A percentile compares a stretch with the other conserved stretches of the same genome.
These are phyloP conservation scores for Boletus barrowsii DNA, from an alignment of 768 basidiomycete genomes.

Conservation along the genomic window DNA sequence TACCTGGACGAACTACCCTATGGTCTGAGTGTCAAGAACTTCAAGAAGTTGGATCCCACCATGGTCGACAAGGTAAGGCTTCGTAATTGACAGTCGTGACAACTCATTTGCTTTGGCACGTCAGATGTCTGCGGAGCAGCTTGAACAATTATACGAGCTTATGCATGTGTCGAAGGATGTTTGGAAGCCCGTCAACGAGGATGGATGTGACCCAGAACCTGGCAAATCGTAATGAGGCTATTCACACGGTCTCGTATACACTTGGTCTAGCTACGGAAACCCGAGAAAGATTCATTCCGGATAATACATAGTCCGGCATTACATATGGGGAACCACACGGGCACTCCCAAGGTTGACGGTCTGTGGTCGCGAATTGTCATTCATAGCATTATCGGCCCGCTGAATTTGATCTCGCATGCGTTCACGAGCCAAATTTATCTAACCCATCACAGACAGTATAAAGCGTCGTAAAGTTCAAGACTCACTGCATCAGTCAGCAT, in stretches of 20 bases:
- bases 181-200: conserved; percentile 58
- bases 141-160: conserved; percentile 91
- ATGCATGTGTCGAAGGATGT: conserved; percentile 89
- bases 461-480: background rate
- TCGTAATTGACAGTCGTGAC: background rate
- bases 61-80: conserved; percentile 68
- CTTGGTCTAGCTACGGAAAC: conserved; percentile 3
- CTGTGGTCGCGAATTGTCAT: conserved; percentile 1
- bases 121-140: conserved; percentile 87
- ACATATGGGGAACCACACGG: background rate
- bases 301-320: conserved; percentile 8
- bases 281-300: background rate
- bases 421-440: conserved; percentile 3
- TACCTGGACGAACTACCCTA: conserved; percentile 76
- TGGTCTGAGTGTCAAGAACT: conserved; percentile 39
- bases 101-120: background rate
- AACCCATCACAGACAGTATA: conserved; percentile 13
- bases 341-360: conserved; percentile 1
- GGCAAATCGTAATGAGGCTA: conserved; percentile 10
- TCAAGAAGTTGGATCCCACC: conserved; percentile 67
- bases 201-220: conserved; percentile 3
- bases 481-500: conserved; percentile 22
- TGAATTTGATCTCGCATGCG: conserved; percentile 3
- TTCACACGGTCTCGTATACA: conserved; percentile 3
- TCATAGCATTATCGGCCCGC: background rate